Evolutionary conservation across 2,329 filamentous ascomycete genomes (phyloP), one percentile per base, ranked within the genome.

Genomic region (Catunica adiposa): DNA sequence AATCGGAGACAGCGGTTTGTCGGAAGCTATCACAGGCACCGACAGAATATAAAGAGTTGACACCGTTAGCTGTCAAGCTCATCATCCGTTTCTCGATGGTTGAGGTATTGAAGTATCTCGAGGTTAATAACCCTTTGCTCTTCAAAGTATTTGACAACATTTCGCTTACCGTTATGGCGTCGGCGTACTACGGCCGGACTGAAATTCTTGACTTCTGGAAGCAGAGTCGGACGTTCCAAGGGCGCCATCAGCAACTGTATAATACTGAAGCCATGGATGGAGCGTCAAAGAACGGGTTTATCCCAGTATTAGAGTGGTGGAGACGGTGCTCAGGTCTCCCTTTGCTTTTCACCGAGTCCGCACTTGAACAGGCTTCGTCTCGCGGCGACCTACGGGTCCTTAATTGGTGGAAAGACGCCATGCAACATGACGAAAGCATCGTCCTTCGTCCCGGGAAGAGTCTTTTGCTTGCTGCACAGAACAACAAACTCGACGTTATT

Each of bases 131-230:
- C 9, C 76, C 75, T 3, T 74, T 94, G 58, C 78, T 96, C 2
- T 92, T 94, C 70, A 89, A 84, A 48, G 76, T 83, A 2, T 92
- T 89, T 29, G 89, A 89, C 64, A 86, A 86, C 48, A 86, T 86
- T 46, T 83, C 89, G 47, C 76, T 96, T 2, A 88, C 89, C 0
- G 89, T 87, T 61, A 92, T 92, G 65, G 89, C 89, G 0, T 94
- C 88, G 1, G 82, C 83, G 1, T 85, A 89, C 60, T 96, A 92
- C 65, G 87, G 86, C 50, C 83, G 86, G 53, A 82, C 80, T 1
- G 85, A 89, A 58, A 85, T 97, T 31, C 73, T 97, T 7, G 86
- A 92, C 60, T 96, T 89, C 79, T 97, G 90, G 90, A 82, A 82
- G 53, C 84, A 84, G 31, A 89, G 86, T 14, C 80, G 83, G 0